Evolutionary conservation across 2,329 filamentous ascomycete genomes (phyloP).

Genomic region (Tolypocladium tropicale): DNA sequence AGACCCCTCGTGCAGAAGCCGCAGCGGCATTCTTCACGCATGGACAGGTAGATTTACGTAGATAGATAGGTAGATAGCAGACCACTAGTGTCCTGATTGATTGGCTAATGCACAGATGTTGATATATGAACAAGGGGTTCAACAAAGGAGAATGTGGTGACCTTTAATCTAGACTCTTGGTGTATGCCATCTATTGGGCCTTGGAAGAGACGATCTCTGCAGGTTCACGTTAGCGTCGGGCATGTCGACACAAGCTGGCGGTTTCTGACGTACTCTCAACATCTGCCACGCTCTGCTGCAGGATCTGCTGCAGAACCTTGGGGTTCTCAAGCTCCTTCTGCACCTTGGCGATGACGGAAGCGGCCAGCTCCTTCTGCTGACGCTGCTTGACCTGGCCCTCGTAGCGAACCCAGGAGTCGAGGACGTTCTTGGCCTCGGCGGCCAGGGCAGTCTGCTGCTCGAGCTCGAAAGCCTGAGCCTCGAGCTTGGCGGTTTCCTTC

Average conservation of each 20-base stretch:
- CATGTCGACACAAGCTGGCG: neutral
- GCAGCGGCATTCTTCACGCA: neutral
- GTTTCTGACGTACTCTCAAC: slow-evolving; percentile 67
- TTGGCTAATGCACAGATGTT: slow-evolving; percentile 54
- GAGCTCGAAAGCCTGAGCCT: slow-evolving; percentile 92
- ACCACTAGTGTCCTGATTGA: slow-evolving; percentile 24
- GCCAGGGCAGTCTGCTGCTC: slow-evolving; percentile 93
- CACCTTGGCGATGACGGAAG: slow-evolving; percentile 92
- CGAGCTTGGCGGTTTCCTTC: slow-evolving; percentile 92
- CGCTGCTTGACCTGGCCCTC: slow-evolving; percentile 98
- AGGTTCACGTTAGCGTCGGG: slow-evolving; percentile 20
- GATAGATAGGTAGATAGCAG: slow-evolving; percentile 1
- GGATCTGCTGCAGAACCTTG: slow-evolving; percentile 92
- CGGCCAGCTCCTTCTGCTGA: slow-evolving; percentile 92
- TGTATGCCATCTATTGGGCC: slow-evolving; percentile 44
- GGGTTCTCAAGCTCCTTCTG: slow-evolving; percentile 98
- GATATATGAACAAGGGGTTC: slow-evolving; percentile 41
- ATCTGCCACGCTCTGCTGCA: slow-evolving; percentile 91
- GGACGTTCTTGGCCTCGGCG: slow-evolving; percentile 84
- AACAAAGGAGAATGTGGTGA: slow-evolving; percentile 40
- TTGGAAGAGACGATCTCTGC: slow-evolving; percentile 54
- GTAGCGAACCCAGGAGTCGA: slow-evolving; percentile 98
- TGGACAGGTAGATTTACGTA: neutral
- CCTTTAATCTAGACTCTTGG: slow-evolving; percentile 25
- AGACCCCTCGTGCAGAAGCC: neutral